These are phyloP conservation scores for Carallia pectinifolia DNA, from an alignment of 345 rosid genomes.

Conservation along the genomic window DNA sequence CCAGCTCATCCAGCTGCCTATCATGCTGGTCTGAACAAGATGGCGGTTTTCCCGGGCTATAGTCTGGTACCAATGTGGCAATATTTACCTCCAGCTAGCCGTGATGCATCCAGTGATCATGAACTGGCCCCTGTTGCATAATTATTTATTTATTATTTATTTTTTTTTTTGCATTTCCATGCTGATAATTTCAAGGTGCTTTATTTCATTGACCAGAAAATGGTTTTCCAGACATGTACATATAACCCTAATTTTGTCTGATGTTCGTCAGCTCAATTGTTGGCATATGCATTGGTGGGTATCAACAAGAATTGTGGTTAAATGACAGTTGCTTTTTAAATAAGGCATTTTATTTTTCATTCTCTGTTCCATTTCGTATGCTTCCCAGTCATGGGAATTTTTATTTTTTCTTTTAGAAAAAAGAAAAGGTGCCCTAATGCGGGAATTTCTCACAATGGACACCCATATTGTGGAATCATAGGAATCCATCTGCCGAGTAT, in stretches of 20 bases:
- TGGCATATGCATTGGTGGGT: conserved; percentile 9
- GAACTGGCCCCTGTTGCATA: conserved; percentile 36
- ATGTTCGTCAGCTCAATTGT: conserved; percentile 15
- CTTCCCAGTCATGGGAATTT: neutral
- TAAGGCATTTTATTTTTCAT: neutral
- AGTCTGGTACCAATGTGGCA: conserved; percentile 34
- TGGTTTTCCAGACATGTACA: conserved; percentile 18
- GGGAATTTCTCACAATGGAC: too few species aligned
- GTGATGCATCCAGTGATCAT: conserved; percentile 27
- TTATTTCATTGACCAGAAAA: conserved; percentile 6
- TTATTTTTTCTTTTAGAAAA: neutral
- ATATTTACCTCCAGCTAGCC: conserved; percentile 21
- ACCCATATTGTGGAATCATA: too few species aligned
- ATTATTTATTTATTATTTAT: neutral
- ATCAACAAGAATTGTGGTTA: conserved; percentile 5
- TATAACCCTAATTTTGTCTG: conserved; percentile 13
- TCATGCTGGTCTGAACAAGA: conserved; percentile 27
- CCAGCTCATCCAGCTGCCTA: conserved; percentile 31
- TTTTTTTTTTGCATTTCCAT: neutral
- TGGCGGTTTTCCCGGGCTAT: conserved; percentile 27
- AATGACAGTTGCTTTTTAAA: conserved; percentile 5
- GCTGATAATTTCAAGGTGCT: conserved; percentile 21
- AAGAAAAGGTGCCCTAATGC: too few species aligned
- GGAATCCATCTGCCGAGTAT: too few species aligned
- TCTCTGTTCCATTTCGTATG: neutral